phyloP scores from a whole-genome alignment of 768 basidiomycete species.

The Serendipita sp. region DNA sequence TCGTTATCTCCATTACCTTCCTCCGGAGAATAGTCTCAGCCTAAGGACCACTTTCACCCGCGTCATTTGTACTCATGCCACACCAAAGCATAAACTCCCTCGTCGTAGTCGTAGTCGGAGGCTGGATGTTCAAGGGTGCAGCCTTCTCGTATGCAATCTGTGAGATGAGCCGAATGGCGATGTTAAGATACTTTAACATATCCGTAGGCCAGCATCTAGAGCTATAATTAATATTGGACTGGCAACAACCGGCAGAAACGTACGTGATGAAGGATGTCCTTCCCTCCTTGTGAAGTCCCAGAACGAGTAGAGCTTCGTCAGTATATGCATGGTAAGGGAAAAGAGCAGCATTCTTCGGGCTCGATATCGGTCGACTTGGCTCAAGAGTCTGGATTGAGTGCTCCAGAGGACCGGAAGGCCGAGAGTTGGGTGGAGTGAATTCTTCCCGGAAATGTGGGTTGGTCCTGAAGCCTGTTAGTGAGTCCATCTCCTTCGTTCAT shows the following conservation, averaged over 20 bases:
- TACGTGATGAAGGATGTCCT: constrained; percentile 33
- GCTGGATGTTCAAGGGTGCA: constrained; percentile 24
- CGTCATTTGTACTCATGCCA: constrained; percentile 17
- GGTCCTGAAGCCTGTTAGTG: not conserved
- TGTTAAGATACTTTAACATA: constrained; percentile 24
- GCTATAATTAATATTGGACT: not conserved
- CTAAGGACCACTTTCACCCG: constrained; percentile 18
- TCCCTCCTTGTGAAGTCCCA: constrained; percentile 28
- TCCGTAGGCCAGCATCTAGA: constrained; percentile 30
- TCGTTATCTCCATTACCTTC: constrained; percentile 13
- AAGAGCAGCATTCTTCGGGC: constrained; percentile 17
- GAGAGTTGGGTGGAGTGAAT: not conserved
- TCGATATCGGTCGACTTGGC: constrained; percentile 5
- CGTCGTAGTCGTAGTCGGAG: constrained; percentile 28
- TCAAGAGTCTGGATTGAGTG: not conserved
- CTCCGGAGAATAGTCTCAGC: constrained; percentile 13
- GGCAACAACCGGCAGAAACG: constrained; percentile 2
- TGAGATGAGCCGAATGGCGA: constrained; percentile 32
- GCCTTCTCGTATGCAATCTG: constrained; percentile 28
- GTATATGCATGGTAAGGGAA: constrained; percentile 20
- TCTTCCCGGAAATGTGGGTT: not conserved
- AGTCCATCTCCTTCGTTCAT: not conserved
- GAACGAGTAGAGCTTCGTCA: constrained; percentile 19
- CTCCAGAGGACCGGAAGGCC: not conserved
- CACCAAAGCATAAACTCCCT: constrained; percentile 35